phyloP scores from a whole-genome alignment of 345 rosid genomes.

The Fremontodendron californicum region DNA sequence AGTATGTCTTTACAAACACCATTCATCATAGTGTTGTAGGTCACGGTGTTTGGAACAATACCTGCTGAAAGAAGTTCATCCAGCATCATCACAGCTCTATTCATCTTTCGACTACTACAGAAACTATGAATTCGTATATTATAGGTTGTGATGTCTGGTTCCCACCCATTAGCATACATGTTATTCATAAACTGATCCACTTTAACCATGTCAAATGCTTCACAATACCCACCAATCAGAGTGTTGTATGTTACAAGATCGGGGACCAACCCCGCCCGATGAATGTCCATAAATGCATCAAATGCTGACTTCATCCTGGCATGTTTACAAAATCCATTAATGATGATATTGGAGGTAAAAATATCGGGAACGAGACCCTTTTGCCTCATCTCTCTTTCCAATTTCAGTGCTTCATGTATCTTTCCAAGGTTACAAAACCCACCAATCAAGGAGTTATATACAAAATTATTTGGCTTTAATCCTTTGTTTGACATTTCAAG shows the following conservation, averaged over 20 bases:
- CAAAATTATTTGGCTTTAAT: slow-evolving; percentile 56
- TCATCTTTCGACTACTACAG: slow-evolving; percentile 39
- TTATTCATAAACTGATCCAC: slow-evolving; percentile 42
- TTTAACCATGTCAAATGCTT: slow-evolving; percentile 44
- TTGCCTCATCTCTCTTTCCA: slow-evolving; percentile 57
- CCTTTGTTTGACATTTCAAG: slow-evolving; percentile 55
- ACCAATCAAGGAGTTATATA: slow-evolving; percentile 57
- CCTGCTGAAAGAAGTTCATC: slow-evolving; percentile 56
- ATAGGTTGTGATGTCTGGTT: slow-evolving; percentile 64
- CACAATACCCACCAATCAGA: slow-evolving; percentile 56
- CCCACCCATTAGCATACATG: slow-evolving; percentile 47
- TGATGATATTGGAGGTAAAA: slow-evolving; percentile 56
- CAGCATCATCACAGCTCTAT: slow-evolving; percentile 48
- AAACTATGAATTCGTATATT: slow-evolving; percentile 54
- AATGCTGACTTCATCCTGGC: slow-evolving; percentile 50
- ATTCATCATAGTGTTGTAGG: slow-evolving; percentile 64
- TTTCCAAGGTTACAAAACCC: slow-evolving; percentile 59
- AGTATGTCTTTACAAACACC: slow-evolving; percentile 49
- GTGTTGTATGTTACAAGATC: slow-evolving; percentile 74
- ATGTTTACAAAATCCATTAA: slow-evolving; percentile 56
- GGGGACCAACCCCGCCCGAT: slow-evolving; percentile 43
- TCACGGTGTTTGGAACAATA: slow-evolving; percentile 54
- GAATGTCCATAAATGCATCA: slow-evolving; percentile 42
- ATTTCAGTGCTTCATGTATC: slow-evolving; percentile 44
- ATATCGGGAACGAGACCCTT: slow-evolving; percentile 59